Evolutionary conservation across 2,329 filamentous ascomycete genomes (phyloP).

Genomic region (Calonectria pseudoturangicola): DNA sequence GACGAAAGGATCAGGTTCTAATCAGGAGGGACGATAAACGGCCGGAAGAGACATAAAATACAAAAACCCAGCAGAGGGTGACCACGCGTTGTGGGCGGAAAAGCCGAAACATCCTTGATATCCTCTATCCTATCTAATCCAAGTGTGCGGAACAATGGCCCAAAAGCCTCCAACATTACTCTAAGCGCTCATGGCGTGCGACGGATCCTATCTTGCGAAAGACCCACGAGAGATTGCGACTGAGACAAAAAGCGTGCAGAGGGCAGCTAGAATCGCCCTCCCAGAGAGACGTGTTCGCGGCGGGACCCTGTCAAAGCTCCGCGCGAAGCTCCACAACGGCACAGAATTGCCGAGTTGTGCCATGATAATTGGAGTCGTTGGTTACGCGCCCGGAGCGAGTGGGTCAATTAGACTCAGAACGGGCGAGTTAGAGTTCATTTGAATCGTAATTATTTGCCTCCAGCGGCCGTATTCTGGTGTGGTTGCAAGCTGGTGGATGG

Average conservation of each 20-base stretch:
- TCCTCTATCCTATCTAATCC: conserved; percentile 21
- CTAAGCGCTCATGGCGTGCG: conserved; percentile 24
- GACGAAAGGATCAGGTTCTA: neutral
- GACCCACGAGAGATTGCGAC: conserved; percentile 37
- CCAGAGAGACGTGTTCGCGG: conserved; percentile 6
- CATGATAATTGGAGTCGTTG: neutral
- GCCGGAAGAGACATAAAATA: conserved; percentile 1
- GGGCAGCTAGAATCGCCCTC: conserved; percentile 10
- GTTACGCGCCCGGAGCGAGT: neutral
- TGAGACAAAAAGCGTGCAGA: neutral
- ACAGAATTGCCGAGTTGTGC: conserved; percentile 25
- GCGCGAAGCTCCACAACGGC: conserved; percentile 24
- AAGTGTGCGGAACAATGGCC: neutral
- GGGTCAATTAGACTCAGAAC: conserved; percentile 6
- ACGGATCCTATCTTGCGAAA: conserved; percentile 30
- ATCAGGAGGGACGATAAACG: conserved; percentile 1
- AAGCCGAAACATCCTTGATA: conserved; percentile 11
- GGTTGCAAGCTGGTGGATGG: neutral
- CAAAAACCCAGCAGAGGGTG: neutral
- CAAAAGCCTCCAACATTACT: neutral
- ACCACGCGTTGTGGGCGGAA: conserved; percentile 11
- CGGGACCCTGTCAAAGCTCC: conserved; percentile 17
- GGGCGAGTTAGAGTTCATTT: conserved; percentile 18
- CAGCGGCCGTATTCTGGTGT: neutral
- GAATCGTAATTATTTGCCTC: neutral